Base-by-base conservation (phyloP, 768 basidiomycete genomes). In the Rhizopogon vinicolor region DNA sequence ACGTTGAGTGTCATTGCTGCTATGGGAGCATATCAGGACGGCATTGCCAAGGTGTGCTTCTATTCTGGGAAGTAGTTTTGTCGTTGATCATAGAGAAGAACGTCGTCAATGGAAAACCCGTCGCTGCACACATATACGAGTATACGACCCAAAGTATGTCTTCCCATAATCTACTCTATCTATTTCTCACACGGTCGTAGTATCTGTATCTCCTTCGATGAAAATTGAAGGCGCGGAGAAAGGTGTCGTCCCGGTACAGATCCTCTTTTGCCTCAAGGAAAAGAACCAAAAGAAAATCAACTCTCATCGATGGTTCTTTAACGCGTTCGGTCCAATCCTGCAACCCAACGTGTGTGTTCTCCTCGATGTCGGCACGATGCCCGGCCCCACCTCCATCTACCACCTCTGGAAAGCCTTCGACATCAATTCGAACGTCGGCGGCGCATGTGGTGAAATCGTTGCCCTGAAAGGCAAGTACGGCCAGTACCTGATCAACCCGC, bases 241-340 rank as follows among this genome's bases (percentile, higher is more conserved):
- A 61, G 90, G 90, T 2, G 75, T 86, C 41, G 85, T 95, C 3
- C 96, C 96, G 7, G 87, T 98, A 5, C 96, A 98, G 61, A 72
- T 98, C 63, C 87, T 96, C 58, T 96, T 96, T 73, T 95, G 89
- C 67, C 78, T 92, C 55, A 94, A 93, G 66, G 91, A 93, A 74
- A 86, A 89, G 72, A 96, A 96, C 66, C 89, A 92, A 69, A 94
- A 95, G 75, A 96, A 96, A 75, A 95, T 97, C 70, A 96, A 95
- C 71, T 92, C 89, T 6, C 93, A 95, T 62, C 78, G 88, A 35
- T 95, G 93, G 93, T 95, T 95, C 75, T 96, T 95, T 80, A 94
- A 94, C 65, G 87, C 89, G 40, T 92, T 91, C 66, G 87, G 86
- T 0, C 82, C 87, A 6, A 78, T 92, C 50, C 78, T 91, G n/a